Conservation (phyloP, 2,329 filamentous ascomycete species). For the Pseudopithomyces maydicus region DNA sequence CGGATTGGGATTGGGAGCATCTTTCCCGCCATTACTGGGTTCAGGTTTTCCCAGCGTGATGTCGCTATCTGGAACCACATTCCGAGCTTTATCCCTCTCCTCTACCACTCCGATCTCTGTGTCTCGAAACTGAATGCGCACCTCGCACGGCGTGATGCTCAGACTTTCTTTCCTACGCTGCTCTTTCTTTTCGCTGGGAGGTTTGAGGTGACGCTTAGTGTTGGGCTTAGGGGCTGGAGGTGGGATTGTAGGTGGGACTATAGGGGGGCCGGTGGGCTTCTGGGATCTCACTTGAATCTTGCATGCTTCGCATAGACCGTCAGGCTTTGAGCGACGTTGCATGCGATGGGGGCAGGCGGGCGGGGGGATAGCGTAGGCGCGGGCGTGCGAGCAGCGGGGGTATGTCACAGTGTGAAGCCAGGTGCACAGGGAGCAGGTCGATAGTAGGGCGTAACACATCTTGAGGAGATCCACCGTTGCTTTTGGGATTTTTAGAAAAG, state of each 20-base stretch:
- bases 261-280: not conserved
- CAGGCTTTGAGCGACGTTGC: constrained; percentile 13
- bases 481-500: too few species aligned
- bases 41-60: not conserved
- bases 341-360: constrained; percentile 31
- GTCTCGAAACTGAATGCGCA: not conserved
- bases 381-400: constrained; percentile 27
- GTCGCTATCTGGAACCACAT: not conserved
- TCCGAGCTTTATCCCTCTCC: not conserved
- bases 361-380: constrained; percentile 21
- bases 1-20: not conserved
- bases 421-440: constrained; percentile 22
- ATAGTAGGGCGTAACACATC: constrained; percentile 36
- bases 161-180: not conserved
- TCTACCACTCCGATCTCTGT: not conserved
- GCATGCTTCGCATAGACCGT: constrained; percentile 17
- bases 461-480: not conserved
- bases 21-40: too few species aligned
- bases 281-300: not conserved
- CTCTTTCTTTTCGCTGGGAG: not conserved
- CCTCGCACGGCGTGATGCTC: constrained; percentile 3
- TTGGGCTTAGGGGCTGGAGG: too few species aligned
- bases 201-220: not conserved
- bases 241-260: not conserved
- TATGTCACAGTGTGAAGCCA: constrained; percentile 22